Percentiles rank a stretch among this genome's conserved stretches.
These are phyloP conservation scores for Aspergillus cristatus DNA, from an alignment of 495 filamentous ascomycete genomes.

Conservation along the genomic window DNA sequence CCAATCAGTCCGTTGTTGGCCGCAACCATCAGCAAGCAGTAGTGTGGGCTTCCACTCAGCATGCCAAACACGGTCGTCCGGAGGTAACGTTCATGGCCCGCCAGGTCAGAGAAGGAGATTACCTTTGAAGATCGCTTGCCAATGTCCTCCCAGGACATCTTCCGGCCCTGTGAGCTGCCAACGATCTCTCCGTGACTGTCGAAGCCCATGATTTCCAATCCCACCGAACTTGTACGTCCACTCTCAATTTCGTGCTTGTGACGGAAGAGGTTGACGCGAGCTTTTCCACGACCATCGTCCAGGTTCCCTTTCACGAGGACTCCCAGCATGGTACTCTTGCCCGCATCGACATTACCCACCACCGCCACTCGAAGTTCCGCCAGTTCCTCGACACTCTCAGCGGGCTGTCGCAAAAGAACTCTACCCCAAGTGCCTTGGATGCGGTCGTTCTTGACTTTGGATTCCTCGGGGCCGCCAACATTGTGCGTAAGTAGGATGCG, in stretches of 20 bases:
- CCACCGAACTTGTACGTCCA: constrained; percentile 89
- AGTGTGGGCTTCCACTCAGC: constrained; percentile 90
- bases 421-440: constrained; percentile 69
- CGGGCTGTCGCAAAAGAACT: constrained; percentile 67
- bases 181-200: constrained; percentile 83
- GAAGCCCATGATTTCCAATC: constrained; percentile 99
- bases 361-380: constrained; percentile 97
- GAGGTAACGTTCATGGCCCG: constrained; percentile 91
- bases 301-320: constrained; percentile 92
- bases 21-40: constrained; percentile 96
- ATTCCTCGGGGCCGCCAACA: constrained; percentile 70
- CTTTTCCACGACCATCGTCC: constrained; percentile 90
- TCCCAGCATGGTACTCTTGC: constrained; percentile 94
- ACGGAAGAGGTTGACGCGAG: constrained; percentile 91
- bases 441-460: constrained; percentile 49
- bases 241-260: constrained; percentile 98
- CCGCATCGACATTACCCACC: constrained; percentile 95
- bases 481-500: constrained; percentile 80
- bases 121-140: constrained; percentile 91
- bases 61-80: constrained; percentile 96
- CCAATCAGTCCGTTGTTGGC: constrained; percentile 96
- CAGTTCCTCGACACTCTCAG: constrained; percentile 69
- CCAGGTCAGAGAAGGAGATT: constrained; percentile 91
- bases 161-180: constrained; percentile 71
- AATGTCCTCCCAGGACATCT: constrained; percentile 96